A percentile compares a stretch with the other conserved stretches of the same genome.
Conservation (phyloP, 306 rosid genomes). For the Cucurbita maxima region DNA sequence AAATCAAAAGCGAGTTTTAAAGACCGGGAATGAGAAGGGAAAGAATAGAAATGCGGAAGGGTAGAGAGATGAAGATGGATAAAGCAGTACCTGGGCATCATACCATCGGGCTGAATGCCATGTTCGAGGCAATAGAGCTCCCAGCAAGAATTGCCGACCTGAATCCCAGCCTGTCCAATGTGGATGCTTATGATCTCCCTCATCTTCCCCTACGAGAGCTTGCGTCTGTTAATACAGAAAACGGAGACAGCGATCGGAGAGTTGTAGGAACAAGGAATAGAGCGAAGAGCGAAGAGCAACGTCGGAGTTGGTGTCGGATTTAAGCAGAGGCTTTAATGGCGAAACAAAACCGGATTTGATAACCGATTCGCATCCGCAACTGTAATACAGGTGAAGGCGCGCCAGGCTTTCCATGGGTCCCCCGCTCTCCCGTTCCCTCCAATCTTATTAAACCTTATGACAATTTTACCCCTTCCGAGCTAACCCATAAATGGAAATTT, state of each 20-base stretch:
- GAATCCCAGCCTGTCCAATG: constrained; percentile 96
- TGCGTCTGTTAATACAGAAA: neutral
- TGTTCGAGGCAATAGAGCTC: constrained; percentile 99
- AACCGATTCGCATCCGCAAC: constrained; percentile 4
- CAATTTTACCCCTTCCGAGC: neutral
- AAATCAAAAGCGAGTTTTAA: neutral
- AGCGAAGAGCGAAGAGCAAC: neutral
- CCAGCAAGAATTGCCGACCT: constrained; percentile 97
- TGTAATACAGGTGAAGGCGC: neutral
- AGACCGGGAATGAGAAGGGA: neutral
- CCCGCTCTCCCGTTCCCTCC: neutral
- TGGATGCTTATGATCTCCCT: constrained; percentile 93
- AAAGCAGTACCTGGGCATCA: constrained; percentile 63
- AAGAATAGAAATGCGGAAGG: neutral
- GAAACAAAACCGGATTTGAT: constrained; percentile 7
- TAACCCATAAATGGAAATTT: neutral
- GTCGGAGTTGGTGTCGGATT: neutral
- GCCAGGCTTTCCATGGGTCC: constrained; percentile 10
- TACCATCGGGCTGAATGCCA: constrained; percentile 84
- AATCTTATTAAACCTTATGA: neutral
- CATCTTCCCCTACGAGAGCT: constrained; percentile 19
- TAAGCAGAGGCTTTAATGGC: neutral
- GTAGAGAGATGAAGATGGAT: neutral
- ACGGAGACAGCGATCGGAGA: neutral
- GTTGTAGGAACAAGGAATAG: neutral